Evolutionary conservation across 768 basidiomycete genomes (phyloP), one percentile per base, ranked within the genome.

Genomic region (Auriculariales sp.): DNA sequence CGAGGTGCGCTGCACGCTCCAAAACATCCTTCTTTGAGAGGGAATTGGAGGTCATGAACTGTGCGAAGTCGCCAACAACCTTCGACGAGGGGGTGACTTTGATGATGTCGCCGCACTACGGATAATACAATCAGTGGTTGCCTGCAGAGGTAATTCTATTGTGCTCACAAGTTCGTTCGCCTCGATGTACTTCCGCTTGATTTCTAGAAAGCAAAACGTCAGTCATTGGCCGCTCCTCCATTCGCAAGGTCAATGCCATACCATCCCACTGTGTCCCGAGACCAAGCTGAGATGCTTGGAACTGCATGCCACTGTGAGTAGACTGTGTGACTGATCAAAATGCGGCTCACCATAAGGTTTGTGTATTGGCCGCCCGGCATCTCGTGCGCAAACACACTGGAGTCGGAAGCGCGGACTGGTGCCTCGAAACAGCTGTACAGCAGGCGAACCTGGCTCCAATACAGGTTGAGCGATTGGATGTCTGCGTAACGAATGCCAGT

Each of bases 81-180:
- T 98, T 99, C 35, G 95, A 98, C 11, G 95, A 95, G 28, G 95
- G 95, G 24, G 95, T 99, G 58, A 98, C 78, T 75, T 99, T 99
- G 73, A 98, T 83, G 64, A 99, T 84, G 58, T 97, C 91, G 42
- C 95, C 95, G 64, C 94, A 98, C 82, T 91, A 56, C 3, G 28
- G n/a, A 30, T 47, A 29, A 52, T 46, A 52, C 39, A 50, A 49
- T 35, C 33, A 49, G 4, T 19, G 35, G 19, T 28, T 47, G 39
- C 48, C 12, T 32, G 27, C 6, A 44, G 27, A 47, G 27, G 39
- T 48, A 19, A 45, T 44, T 28, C 7, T 35, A 36, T 44, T 28
- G n/a, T 29, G 69, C 78, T 58, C 60, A 91, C 89, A 51, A 99
- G 80, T 47, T 89, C 77, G 62, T 99, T 99, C 45, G 95, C 95